Conservation (phyloP, 208 protist genomes). For the Crithidia brevicula region DNA sequence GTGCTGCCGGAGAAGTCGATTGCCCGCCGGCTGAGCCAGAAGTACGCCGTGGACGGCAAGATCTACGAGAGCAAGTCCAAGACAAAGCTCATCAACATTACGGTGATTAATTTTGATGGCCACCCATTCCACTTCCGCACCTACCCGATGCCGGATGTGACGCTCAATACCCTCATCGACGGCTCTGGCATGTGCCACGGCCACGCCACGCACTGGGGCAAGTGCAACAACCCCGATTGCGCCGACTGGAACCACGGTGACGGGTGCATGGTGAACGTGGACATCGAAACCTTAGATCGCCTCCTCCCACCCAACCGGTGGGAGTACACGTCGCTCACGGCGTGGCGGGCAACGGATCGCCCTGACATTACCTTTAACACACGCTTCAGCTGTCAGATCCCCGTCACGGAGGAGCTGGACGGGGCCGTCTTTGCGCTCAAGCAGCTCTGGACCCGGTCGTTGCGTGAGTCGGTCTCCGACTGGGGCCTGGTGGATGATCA, state of each 20-base stretch:
- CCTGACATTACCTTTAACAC: conserved; percentile 89
- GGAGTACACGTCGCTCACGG: conserved; percentile 88
- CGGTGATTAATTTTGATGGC: conserved; percentile 85
- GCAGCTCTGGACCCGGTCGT: conserved; percentile 79
- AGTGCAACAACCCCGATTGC: conserved; percentile 92
- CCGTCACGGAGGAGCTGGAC: conserved; percentile 85
- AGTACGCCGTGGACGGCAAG: conserved; percentile 84
- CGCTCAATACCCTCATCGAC: conserved; percentile 91
- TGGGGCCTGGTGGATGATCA: conserved; percentile 85
- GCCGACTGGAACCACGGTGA: conserved; percentile 90
- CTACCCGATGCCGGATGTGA: conserved; percentile 91
- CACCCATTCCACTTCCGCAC: conserved; percentile 90
- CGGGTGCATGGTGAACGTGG: conserved; percentile 91
- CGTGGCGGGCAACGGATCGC: conserved; percentile 80
- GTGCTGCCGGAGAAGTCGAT: conserved; percentile 88
- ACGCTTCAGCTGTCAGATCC: conserved; percentile 91
- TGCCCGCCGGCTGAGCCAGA: conserved; percentile 78
- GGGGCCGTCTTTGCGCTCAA: conserved; percentile 88
- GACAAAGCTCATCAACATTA: conserved; percentile 88
- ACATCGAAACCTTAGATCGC: conserved; percentile 89
- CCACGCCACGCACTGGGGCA: conserved; percentile 76
- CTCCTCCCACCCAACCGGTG: conserved; percentile 83
- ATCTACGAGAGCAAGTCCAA: conserved; percentile 75
- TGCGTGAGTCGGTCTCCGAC: conserved; percentile 79
- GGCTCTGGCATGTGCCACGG: conserved; percentile 91